phyloP scores from a whole-genome alignment of 768 basidiomycete species.

The Boletus pseudo-olivaceus region DNA sequence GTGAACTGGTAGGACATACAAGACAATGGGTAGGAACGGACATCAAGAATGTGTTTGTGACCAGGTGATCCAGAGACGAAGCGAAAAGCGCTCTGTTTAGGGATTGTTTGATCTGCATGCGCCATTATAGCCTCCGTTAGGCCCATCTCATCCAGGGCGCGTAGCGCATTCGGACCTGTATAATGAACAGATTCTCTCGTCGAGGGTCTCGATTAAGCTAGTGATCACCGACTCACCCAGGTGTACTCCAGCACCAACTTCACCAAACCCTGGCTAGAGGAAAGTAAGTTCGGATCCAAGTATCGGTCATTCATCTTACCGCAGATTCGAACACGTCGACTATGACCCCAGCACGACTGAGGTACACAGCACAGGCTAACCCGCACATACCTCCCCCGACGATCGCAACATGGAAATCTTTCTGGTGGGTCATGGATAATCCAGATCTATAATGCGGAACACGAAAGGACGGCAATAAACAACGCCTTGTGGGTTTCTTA shows the following conservation, averaged over 20 bases:
- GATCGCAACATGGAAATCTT: slow-evolving; percentile 49
- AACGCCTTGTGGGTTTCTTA: background rate
- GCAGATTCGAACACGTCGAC: slow-evolving; percentile 54
- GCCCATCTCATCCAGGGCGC: slow-evolving; percentile 43
- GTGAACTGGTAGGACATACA: background rate
- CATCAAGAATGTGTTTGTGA: slow-evolving; percentile 45
- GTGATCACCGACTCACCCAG: slow-evolving; percentile 34
- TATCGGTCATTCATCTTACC: slow-evolving; percentile 23
- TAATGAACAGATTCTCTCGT: background rate
- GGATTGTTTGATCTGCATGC: slow-evolving; percentile 32
- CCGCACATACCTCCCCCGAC: slow-evolving; percentile 57
- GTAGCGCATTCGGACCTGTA: slow-evolving; percentile 48
- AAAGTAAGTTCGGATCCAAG: background rate
- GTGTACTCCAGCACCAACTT: slow-evolving; percentile 55
- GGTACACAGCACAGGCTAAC: slow-evolving; percentile 44
- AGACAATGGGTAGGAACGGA: slow-evolving; percentile 14
- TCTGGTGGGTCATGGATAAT: slow-evolving; percentile 11
- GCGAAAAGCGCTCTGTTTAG: slow-evolving; percentile 32
- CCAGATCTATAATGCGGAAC: background rate
- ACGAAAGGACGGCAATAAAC: background rate
- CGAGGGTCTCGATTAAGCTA: background rate
- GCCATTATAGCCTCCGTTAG: slow-evolving; percentile 41
- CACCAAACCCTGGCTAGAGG: slow-evolving; percentile 42
- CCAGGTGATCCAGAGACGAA: slow-evolving; percentile 42
- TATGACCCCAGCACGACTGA: slow-evolving; percentile 40